Percentiles rank a stretch among this genome's conserved stretches.
phyloP scores from a whole-genome alignment of 2,329 filamentous ascomycete species.

The Teratosphaeria gauchensis region DNA sequence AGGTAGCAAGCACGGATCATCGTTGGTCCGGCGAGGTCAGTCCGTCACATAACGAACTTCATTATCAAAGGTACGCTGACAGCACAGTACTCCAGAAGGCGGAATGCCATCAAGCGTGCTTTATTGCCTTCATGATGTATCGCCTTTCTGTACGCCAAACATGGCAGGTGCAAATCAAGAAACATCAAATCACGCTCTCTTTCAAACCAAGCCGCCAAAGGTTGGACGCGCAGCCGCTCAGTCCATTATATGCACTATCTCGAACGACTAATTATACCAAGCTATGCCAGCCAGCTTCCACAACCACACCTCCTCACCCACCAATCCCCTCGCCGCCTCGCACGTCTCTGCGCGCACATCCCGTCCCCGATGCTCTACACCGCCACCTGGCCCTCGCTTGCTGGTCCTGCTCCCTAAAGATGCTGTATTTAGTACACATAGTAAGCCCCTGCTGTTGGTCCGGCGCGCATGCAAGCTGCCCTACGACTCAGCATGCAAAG shows the following conservation, averaged over 20 bases:
- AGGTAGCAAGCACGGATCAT: background rate
- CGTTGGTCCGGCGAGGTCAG: background rate
- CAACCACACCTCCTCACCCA: background rate
- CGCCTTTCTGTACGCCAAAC: too few species aligned
- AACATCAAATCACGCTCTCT: too few species aligned
- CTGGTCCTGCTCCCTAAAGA: background rate
- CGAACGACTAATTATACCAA: background rate
- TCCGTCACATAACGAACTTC: too few species aligned
- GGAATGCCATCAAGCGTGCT: too few species aligned
- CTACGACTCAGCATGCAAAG: background rate
- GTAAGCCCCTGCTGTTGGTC: background rate
- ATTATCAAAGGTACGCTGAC: too few species aligned
- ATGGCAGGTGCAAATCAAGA: too few species aligned
- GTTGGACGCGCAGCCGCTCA: too few species aligned
- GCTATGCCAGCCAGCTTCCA: conserved; percentile 1
- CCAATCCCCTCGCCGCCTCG: background rate
- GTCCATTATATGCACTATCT: background rate
- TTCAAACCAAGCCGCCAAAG: too few species aligned
- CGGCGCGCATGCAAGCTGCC: background rate
- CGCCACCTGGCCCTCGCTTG: background rate
- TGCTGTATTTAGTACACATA: background rate
- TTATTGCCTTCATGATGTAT: too few species aligned
- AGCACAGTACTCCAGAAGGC: too few species aligned
- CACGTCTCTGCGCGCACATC: background rate
- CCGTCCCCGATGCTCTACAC: background rate